A percentile compares a stretch with the other conserved stretches of the same genome.
phyloP scores from a whole-genome alignment of 805 yeast species.

The Ogataea philodendri region DNA sequence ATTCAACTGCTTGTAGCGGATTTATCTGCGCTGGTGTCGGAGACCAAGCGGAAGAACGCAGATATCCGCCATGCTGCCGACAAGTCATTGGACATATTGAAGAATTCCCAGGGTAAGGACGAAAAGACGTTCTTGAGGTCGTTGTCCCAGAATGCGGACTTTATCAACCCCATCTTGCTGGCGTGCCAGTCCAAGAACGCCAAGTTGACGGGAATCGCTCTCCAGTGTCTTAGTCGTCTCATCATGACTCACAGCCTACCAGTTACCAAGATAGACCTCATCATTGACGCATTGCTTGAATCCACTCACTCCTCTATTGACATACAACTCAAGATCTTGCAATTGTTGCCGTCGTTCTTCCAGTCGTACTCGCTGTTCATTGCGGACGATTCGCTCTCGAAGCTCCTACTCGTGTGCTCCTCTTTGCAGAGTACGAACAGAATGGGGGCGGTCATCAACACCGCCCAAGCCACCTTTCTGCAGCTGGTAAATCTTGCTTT shows the following conservation, averaged over 20 bases:
- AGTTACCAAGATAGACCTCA: slow-evolving; percentile 45
- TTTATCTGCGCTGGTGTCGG: slow-evolving; percentile 57
- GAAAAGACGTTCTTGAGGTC: slow-evolving; percentile 17
- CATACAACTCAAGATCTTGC: slow-evolving; percentile 82
- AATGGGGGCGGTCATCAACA: slow-evolving; percentile 74
- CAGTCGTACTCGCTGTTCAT: slow-evolving; percentile 59
- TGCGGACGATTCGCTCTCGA: slow-evolving; percentile 53
- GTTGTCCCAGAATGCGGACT: slow-evolving; percentile 47
- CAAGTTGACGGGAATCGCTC: slow-evolving; percentile 66
- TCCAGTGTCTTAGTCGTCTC: slow-evolving; percentile 67
- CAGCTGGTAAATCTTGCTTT: slow-evolving; percentile 78
- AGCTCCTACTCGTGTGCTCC: slow-evolving; percentile 66
- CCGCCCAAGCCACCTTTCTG: slow-evolving; percentile 91
- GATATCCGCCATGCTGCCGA: slow-evolving; percentile 64
- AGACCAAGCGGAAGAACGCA: slow-evolving; percentile 65
- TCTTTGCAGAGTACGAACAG: slow-evolving; percentile 67
- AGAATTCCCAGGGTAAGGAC: slow-evolving; percentile 25
- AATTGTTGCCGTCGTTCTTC: slow-evolving; percentile 72
- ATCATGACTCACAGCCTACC: slow-evolving; percentile 57
- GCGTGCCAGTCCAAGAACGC: slow-evolving; percentile 76
- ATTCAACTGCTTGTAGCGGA: slow-evolving; percentile 52
- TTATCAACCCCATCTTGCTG: slow-evolving; percentile 65
- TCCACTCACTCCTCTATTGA: slow-evolving; percentile 77
- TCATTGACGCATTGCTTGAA: slow-evolving; percentile 67
- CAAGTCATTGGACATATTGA: slow-evolving; percentile 46